Conservation (phyloP, 2,329 filamentous ascomycete species). For the Stagonosporopsis tanaceti region DNA sequence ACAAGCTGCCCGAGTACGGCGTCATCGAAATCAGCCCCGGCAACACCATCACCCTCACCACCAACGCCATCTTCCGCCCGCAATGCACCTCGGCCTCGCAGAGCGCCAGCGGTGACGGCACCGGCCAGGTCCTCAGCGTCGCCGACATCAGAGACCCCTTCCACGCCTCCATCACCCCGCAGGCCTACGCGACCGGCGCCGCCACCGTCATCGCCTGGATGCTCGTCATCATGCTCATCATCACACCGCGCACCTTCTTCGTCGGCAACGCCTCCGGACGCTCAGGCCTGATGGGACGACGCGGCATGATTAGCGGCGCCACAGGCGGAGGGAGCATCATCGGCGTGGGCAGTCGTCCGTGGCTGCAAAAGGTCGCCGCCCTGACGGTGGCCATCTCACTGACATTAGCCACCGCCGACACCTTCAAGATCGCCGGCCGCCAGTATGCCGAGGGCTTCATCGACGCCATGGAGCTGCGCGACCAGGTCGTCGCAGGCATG, state of each 20-base stretch:
- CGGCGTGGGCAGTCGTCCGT: constrained; percentile 88
- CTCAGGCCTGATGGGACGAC: constrained; percentile 78
- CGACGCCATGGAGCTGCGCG: constrained; percentile 78
- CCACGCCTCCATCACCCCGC: constrained; percentile 90
- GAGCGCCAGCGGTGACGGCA: constrained; percentile 50
- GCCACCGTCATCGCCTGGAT: constrained; percentile 92
- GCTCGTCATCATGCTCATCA: constrained; percentile 90
- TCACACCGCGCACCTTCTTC: constrained; percentile 93
- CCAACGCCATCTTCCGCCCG: constrained; percentile 67
- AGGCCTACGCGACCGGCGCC: constrained; percentile 90
- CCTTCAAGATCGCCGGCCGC: constrained; percentile 80
- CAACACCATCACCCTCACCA: constrained; percentile 66
- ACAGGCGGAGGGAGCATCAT: constrained; percentile 69
- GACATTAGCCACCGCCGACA: constrained; percentile 91
- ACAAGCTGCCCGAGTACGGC: constrained; percentile 67
- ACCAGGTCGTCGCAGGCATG: constrained; percentile 80
- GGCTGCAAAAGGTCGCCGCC: constrained; percentile 79
- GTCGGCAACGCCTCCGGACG: constrained; percentile 73
- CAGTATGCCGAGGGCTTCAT: constrained; percentile 84
- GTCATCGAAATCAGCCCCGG: constrained; percentile 62
- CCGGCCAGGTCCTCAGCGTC: constrained; percentile 55
- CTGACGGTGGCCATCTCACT: constrained; percentile 78
- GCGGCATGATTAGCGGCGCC: constrained; percentile 85
- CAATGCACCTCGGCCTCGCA: constrained; percentile 57
- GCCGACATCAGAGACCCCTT: constrained; percentile 84